These are phyloP conservation scores for Escovopsis weberi DNA, from an alignment of 2,329 filamentous ascomycete genomes.

Conservation along the genomic window DNA sequence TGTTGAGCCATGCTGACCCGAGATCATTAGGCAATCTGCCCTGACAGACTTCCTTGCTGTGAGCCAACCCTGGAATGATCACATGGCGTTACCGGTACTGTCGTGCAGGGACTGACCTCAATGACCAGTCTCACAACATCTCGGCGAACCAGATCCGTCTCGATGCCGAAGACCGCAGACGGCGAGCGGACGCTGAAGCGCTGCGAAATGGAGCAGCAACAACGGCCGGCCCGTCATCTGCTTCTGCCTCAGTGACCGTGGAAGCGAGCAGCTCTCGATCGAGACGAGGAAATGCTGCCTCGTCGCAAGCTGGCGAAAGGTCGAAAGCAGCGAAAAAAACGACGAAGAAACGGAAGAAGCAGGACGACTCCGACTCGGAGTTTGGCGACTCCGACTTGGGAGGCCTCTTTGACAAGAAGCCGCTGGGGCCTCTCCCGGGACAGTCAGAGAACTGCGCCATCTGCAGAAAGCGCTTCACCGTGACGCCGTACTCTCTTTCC, in stretches of 20 bases:
- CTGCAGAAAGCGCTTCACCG: constrained; percentile 80
- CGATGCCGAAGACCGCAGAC: constrained; percentile 33
- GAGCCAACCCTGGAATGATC: constrained; percentile 33
- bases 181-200: constrained; percentile 17
- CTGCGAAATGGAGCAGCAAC: constrained; percentile 10
- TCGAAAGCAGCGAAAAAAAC: constrained; percentile 43
- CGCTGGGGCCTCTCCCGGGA: constrained; percentile 48
- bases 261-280: constrained; percentile 13
- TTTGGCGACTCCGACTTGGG: constrained; percentile 26
- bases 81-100: constrained; percentile 33
- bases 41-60: constrained; percentile 39
- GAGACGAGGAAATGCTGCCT: constrained; percentile 26
- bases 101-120: constrained; percentile 8
- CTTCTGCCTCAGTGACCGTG: constrained; percentile 6
- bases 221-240: constrained; percentile 3
- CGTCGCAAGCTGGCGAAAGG: constrained; percentile 42
- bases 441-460: constrained; percentile 80
- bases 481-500: constrained; percentile 75
- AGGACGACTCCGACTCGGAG: constrained; percentile 25
- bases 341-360: constrained; percentile 38
- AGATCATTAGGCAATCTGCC: constrained; percentile 29
- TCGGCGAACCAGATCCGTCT: constrained; percentile 41
- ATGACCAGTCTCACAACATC: constrained; percentile 52
- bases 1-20: constrained; percentile 3
- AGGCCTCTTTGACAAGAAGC: constrained; percentile 31